A percentile compares a stretch with the other conserved stretches of the same genome.
Evolutionary conservation across 345 rosid species (phyloP).

Genomic region (Firmiana major): DNA sequence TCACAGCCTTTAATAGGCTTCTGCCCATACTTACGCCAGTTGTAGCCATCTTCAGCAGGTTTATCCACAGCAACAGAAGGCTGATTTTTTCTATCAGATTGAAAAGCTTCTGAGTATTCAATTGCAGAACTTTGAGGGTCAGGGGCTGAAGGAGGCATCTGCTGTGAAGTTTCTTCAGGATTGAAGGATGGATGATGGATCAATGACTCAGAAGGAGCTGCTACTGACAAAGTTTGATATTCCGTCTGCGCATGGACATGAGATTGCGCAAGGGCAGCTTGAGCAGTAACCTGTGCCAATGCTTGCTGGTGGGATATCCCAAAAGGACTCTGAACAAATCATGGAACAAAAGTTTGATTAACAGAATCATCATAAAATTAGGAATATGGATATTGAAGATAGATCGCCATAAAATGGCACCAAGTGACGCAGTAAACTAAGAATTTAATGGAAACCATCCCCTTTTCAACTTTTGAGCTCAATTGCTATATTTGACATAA

Average conservation of each 20-base stretch:
- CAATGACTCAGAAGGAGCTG: conserved; percentile 28
- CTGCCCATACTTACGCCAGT: conserved; percentile 97
- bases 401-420: not conserved
- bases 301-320: conserved; percentile 86
- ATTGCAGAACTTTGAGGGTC: conserved; percentile 32
- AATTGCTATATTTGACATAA: not conserved
- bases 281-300: conserved; percentile 76
- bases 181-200: conserved; percentile 28
- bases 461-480: not conserved
- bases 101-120: conserved; percentile 46
- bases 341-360: conserved; percentile 20
- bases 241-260: conserved; percentile 39
- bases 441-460: not conserved
- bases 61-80: conserved; percentile 54
- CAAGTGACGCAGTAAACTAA: not conserved
- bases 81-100: conserved; percentile 53
- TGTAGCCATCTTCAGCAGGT: conserved; percentile 89
- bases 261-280: conserved; percentile 53
- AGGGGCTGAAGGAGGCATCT: conserved; percentile 37
- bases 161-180: conserved; percentile 39
- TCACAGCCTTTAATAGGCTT: conserved; percentile 94
- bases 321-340: conserved; percentile 59
- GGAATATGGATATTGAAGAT: not conserved
- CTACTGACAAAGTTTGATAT: conserved; percentile 26
- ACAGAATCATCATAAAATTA: not conserved